Percentiles rank a stretch among this genome's conserved stretches.
These are phyloP conservation scores for Diaporthe citri DNA, from an alignment of 2,329 filamentous ascomycete species.

Conservation along the genomic window DNA sequence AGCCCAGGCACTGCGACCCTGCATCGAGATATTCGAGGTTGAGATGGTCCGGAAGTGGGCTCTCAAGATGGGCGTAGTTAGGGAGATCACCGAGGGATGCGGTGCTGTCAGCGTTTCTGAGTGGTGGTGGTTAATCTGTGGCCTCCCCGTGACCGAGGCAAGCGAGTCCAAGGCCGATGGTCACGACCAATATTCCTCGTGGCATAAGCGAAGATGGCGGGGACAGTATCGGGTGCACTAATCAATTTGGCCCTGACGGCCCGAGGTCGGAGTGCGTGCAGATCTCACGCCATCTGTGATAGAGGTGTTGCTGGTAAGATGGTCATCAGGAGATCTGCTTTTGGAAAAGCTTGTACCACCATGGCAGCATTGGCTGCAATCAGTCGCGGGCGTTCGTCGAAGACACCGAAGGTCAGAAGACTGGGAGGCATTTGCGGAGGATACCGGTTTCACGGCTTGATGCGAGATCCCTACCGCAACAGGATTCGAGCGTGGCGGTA, in stretches of 20 bases:
- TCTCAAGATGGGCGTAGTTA: constrained; percentile 63
- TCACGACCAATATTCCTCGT: constrained; percentile 35
- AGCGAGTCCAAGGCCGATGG: neutral
- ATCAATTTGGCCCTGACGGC: neutral
- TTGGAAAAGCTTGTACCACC: neutral
- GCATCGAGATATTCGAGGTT: constrained; percentile 74
- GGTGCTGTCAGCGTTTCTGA: constrained; percentile 57
- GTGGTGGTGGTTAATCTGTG: constrained; percentile 77
- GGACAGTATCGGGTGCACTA: constrained; percentile 36
- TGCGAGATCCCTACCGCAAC: constrained; percentile 27
- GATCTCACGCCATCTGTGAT: neutral
- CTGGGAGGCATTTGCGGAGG: neutral
- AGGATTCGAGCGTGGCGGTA: constrained; percentile 6
- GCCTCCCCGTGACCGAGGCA: constrained; percentile 44
- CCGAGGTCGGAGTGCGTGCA: neutral
- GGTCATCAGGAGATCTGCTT: neutral
- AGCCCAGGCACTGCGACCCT: constrained; percentile 66
- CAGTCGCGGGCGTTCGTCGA: neutral
- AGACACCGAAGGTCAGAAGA: neutral
- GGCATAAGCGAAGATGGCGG: constrained; percentile 34
- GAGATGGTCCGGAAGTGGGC: constrained; percentile 71
- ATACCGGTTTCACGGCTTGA: neutral
- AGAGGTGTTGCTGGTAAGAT: neutral
- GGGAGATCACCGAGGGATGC: constrained; percentile 52
- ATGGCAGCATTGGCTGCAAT: neutral